Conservation (phyloP, 1,284 basidiomycete genomes). For the Apiotrichum brassicae region DNA sequence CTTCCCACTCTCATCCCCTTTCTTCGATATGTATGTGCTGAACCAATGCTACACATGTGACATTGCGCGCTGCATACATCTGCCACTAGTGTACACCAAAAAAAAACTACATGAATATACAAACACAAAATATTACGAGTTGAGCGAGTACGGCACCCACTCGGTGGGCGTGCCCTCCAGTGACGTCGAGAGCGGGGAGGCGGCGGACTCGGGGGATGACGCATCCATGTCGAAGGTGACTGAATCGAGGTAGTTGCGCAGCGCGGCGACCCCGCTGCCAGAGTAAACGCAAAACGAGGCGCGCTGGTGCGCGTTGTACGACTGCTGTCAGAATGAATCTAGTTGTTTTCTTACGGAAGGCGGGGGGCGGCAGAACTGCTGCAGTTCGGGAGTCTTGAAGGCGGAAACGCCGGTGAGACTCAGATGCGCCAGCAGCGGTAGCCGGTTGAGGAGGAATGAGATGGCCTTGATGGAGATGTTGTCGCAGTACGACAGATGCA, state of each 20-base stretch:
- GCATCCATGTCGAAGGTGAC: background rate
- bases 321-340: constrained; percentile 50
- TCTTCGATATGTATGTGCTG: too few relatives aligned
- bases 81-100: too few relatives aligned
- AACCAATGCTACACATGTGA: too few relatives aligned
- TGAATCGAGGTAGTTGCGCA: constrained; percentile 63
- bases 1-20: too few relatives aligned
- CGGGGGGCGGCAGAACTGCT: constrained; percentile 81
- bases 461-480: constrained; percentile 88
- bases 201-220: background rate
- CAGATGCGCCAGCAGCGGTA: constrained; percentile 85
- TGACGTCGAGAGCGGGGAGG: constrained; percentile 4
- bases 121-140: too few relatives aligned
- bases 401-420: constrained; percentile 93
- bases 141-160: too few relatives aligned
- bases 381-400: constrained; percentile 78
- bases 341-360: constrained; percentile 59
- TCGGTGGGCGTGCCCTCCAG: too few relatives aligned
- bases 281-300: constrained; percentile 97
- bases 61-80: too few relatives aligned
- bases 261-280: constrained; percentile 76
- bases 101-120: too few relatives aligned
- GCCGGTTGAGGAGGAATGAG: constrained; percentile 78
- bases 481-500: constrained; percentile 96
- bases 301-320: constrained; percentile 86